Conservation (phyloP, 192 early-diverging fungal genomes). For the Gigaspora rosea region DNA sequence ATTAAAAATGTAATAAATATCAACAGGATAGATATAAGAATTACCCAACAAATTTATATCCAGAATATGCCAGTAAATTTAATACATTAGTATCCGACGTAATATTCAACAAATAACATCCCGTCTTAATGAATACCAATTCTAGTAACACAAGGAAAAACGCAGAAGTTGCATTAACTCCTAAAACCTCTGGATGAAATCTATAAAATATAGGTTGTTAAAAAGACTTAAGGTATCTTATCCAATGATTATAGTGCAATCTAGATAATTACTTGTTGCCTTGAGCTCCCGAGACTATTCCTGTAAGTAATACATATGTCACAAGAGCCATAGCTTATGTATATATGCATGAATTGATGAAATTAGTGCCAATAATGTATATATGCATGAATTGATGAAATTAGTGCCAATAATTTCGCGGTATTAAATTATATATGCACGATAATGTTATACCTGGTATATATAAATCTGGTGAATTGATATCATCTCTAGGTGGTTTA, state of each 20-base stretch:
- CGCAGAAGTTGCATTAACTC: slow-evolving; percentile 81
- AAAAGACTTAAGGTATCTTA: background rate
- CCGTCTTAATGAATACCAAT: slow-evolving; percentile 80
- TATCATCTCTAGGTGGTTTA: slow-evolving; percentile 84
- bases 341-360: background rate
- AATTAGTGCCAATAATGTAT: slow-evolving; percentile 5
- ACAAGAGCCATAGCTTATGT: slow-evolving; percentile 80
- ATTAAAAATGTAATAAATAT: slow-evolving; percentile 11
- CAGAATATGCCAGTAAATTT: slow-evolving; percentile 86
- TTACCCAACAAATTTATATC: slow-evolving; percentile 93
- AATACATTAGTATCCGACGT: slow-evolving; percentile 77
- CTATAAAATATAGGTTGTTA: slow-evolving; percentile 37
- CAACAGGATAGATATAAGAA: background rate
- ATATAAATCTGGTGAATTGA: slow-evolving; percentile 95
- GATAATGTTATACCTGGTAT: slow-evolving; percentile 67
- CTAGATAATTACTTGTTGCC: slow-evolving; percentile 38
- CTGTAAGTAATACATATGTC: slow-evolving; percentile 83
- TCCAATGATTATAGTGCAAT: background rate
- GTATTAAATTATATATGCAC: background rate
- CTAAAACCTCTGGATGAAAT: slow-evolving; percentile 87
- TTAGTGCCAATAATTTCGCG: background rate
- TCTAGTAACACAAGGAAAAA: slow-evolving; percentile 78
- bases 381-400: background rate
- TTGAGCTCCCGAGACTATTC: slow-evolving; percentile 62
- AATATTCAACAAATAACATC: slow-evolving; percentile 87